phyloP scores from a whole-genome alignment of 192 early-diverging fungal species.

The Thamnidium elegans region DNA sequence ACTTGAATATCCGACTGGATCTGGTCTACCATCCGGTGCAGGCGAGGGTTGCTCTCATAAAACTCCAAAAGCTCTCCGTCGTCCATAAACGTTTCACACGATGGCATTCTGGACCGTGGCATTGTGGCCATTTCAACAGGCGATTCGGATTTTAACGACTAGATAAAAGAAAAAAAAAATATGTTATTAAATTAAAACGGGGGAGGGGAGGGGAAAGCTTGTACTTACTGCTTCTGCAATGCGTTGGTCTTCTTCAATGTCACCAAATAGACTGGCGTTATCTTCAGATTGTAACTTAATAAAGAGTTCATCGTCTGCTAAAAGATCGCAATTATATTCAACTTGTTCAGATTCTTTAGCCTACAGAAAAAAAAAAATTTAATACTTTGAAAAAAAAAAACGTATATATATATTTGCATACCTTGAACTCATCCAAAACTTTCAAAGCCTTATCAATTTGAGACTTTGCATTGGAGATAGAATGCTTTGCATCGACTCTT shows the following conservation, averaged over 20 bases:
- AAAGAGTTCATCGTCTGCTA: slow-evolving; percentile 24
- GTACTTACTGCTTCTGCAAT: neutral
- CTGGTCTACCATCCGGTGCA: slow-evolving; percentile 43
- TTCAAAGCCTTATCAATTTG: slow-evolving; percentile 16
- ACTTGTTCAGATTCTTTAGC: slow-evolving; percentile 3
- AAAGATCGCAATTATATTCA: slow-evolving; percentile 13
- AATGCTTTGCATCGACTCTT: slow-evolving; percentile 8
- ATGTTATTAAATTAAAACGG: neutral
- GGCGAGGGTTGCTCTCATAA: slow-evolving; percentile 16
- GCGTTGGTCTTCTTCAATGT: neutral
- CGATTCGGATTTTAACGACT: neutral
- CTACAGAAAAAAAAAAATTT: neutral
- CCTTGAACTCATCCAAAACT: slow-evolving; percentile 16
- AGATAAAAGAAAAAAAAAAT: neutral
- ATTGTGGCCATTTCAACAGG: too few species aligned
- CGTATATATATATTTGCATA: neutral
- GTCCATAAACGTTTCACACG: slow-evolving; percentile 1
- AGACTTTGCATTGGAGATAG: slow-evolving; percentile 8
- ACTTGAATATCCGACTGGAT: slow-evolving; percentile 54
- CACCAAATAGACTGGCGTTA: slow-evolving; percentile 15
- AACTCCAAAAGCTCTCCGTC: neutral
- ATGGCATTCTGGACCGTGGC: slow-evolving; percentile 1
- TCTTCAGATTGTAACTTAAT: slow-evolving; percentile 20
- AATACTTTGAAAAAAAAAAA: neutral
- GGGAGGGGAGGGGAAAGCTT: neutral